Conservation (phyloP, 2,329 filamentous ascomycete species). For the Truncatella angustata region DNA sequence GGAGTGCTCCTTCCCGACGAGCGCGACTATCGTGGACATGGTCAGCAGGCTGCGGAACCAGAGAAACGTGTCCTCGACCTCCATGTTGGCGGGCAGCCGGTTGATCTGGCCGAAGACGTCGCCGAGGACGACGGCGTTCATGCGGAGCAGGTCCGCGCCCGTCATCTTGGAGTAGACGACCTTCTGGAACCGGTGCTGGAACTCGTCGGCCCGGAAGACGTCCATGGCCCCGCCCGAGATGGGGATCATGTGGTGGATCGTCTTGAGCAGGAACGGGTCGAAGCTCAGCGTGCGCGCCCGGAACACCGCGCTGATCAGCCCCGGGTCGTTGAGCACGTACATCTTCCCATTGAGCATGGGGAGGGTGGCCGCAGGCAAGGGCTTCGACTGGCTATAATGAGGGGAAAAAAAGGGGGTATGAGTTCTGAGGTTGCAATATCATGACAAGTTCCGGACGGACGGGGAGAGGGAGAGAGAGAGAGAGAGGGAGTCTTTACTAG, state of each 20-base stretch:
- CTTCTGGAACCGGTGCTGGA: neutral
- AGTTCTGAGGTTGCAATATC: too few species aligned
- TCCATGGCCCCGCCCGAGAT: neutral
- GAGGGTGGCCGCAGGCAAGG: slow-evolving; percentile 38
- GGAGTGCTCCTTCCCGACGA: neutral
- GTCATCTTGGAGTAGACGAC: slow-evolving; percentile 1
- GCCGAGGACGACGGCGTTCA: neutral
- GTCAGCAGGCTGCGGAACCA: neutral
- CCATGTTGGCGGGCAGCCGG: neutral
- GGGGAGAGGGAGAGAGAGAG: neutral
- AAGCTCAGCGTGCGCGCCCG: slow-evolving; percentile 40
- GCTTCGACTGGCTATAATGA: slow-evolving; percentile 26
- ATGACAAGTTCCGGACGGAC: neutral
- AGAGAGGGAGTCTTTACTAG: slow-evolving; percentile 33
- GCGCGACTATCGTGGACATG: neutral
- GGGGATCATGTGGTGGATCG: slow-evolving; percentile 6
- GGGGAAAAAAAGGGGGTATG: too few species aligned
- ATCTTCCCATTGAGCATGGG: slow-evolving; percentile 41
- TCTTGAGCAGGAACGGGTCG: slow-evolving; percentile 20
- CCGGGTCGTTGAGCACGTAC: slow-evolving; percentile 42
- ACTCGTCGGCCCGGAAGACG: neutral
- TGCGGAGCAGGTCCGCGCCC: neutral
- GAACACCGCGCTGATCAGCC: slow-evolving; percentile 35
- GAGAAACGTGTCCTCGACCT: slow-evolving; percentile 3
- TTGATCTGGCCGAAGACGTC: slow-evolving; percentile 2